Evolutionary conservation across 768 basidiomycete genomes (phyloP), one percentile per base, ranked within the genome.

Genomic region (Exsudoporus frostii): DNA sequence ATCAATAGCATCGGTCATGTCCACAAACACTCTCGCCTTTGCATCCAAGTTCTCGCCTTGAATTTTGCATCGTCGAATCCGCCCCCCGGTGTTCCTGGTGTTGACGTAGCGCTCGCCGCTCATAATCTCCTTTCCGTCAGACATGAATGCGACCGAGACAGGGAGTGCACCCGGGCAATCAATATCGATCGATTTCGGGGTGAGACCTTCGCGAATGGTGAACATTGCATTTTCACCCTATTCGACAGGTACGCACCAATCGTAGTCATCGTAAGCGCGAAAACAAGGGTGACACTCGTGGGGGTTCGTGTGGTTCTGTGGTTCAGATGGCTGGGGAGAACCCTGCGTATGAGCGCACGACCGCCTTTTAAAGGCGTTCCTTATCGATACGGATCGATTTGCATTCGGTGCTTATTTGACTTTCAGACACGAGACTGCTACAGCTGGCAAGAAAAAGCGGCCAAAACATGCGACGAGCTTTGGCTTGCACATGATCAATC

Each of bases 121-220:
- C 20, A 58, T 15, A 17, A 58, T 24, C 10, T 58, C 41, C 24
- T 27, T 51, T 27, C 50, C 57, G 8, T 53, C 38, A 1, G 32
- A 20, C 2, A 43, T 45, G 34, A 58, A 58, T 24, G 50, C 27
- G 9, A 58, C 24, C 5, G 57, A 58, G 1, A 50, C 44, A 17
- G 56, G 53, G 10, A 41, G 15, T 19, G 48, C 27, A 13, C 25
- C 30, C 24, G 29, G 19, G 14, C 56, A 56, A 20, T 57, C 39
- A 4, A 57, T 56, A 13, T 50, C 54, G 34, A 57, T 52, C 24
- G 36, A 11, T 20, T 19, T 52, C 3, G 6, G 1, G 15, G 13
- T 2, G 27, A 10, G 29, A 19, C 13, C 51, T 52, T 50, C 4
- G 14, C 5, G 11, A n/a, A 29, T 7, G 7, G 14, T 52, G 30